Evolutionary conservation across 2,329 filamentous ascomycete genomes (phyloP).

Genomic region (Diaporthe batatas): DNA sequence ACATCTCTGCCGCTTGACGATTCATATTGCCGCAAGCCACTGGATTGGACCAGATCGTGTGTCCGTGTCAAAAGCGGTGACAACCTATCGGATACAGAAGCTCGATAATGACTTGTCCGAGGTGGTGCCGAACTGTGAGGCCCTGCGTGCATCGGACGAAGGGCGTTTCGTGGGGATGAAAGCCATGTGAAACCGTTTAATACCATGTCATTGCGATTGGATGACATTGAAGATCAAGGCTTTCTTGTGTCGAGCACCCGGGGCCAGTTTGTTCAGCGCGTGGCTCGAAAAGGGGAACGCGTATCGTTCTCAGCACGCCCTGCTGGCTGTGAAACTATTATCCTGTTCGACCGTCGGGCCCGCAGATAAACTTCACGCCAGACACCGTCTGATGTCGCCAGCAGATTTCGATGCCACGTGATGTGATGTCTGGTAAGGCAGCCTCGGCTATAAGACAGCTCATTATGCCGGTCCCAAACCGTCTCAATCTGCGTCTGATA

Average conservation of each 20-base stretch:
- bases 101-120: background rate
- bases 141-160: background rate
- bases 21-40: background rate
- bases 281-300: background rate
- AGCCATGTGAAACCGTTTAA: constrained; percentile 12
- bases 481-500: background rate
- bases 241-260: background rate
- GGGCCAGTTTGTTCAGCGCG: background rate
- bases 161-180: background rate
- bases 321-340: background rate
- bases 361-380: background rate
- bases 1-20: background rate
- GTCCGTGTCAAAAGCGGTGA: background rate
- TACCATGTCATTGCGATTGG: background rate
- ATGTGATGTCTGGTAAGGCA: background rate
- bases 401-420: background rate
- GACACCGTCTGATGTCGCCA: background rate
- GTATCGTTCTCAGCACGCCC: background rate
- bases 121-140: background rate
- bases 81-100: background rate
- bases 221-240: background rate
- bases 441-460: background rate
- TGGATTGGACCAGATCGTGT: background rate
- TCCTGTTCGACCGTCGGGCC: background rate
- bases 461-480: background rate